Evolutionary conservation across 257 asterid genomes (phyloP).

Genomic region (Capsicum chinense): DNA sequence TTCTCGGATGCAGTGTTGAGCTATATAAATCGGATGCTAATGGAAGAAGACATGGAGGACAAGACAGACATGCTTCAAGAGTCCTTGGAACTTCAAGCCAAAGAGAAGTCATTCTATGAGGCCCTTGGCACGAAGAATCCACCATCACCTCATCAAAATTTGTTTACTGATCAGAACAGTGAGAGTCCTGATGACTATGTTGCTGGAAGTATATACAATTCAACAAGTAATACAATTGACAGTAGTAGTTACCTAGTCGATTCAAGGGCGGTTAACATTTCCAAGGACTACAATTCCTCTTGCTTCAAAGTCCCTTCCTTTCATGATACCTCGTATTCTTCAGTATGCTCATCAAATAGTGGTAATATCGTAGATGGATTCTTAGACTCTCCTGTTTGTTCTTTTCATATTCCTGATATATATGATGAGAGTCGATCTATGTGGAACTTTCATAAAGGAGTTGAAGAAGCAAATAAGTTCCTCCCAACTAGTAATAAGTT

Average conservation of each 20-base stretch:
- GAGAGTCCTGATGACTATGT: slow-evolving; percentile 31
- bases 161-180: not conserved
- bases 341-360: slow-evolving; percentile 45
- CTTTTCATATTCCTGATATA: slow-evolving; percentile 46
- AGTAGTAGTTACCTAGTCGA: slow-evolving; percentile 33
- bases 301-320: slow-evolving; percentile 26
- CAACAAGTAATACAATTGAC: slow-evolving; percentile 25
- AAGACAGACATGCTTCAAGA: slow-evolving; percentile 55
- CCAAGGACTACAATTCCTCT: slow-evolving; percentile 34
- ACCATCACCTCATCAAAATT: slow-evolving; percentile 36
- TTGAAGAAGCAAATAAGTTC: slow-evolving; percentile 57
- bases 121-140: slow-evolving; percentile 54
- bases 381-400: slow-evolving; percentile 54
- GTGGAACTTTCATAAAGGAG: slow-evolving; percentile 55
- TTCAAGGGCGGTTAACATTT: slow-evolving; percentile 42
- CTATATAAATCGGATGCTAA: slow-evolving; percentile 46
- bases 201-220: slow-evolving; percentile 28
- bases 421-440: slow-evolving; percentile 48
- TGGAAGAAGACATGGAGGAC: slow-evolving; percentile 67
- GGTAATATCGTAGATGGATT: slow-evolving; percentile 47
- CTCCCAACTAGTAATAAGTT: slow-evolving; percentile 46
- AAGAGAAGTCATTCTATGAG: slow-evolving; percentile 56
- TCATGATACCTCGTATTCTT: slow-evolving; percentile 32
- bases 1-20: slow-evolving; percentile 54
- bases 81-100: slow-evolving; percentile 53